Base-by-base conservation (phyloP, 2,329 filamentous ascomycete species). In the Fusarium tanahbumbuense region DNA sequence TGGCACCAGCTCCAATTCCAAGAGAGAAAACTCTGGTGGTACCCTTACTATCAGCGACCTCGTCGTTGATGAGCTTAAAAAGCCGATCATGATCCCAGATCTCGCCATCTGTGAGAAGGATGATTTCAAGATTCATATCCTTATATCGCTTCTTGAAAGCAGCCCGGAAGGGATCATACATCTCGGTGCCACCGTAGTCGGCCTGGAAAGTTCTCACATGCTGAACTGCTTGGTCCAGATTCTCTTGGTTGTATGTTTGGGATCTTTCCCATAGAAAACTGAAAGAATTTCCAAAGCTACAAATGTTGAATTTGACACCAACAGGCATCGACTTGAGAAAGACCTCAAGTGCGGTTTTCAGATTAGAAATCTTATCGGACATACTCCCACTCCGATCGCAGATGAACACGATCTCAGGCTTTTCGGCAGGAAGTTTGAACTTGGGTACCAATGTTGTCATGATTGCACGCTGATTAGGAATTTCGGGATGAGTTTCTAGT, bases 341-440 rank as follows among this genome's bases (percentile, higher is more conserved):
- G 23, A 92, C 81, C 8, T 85, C 83, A 23, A 92, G 80, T 1
- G 89, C 89, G 2, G 83, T 78, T 25, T 83, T 79, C 5, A 90
- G 81, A 32, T 88, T 84, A 1, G 71, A 67, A 3, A 91, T 91
- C 41, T 85, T 86, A 1, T 77, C 74, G 0, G 44, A 27, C 90
- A 92, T 92, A 62, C 89, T 92, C 0, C 90, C 91, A 59, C 89
- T 92, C 54, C 91, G 86, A 76, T 94, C 92, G 58, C 89, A 91
- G 7, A 94, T 80, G 70, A 94, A 93, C 20, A 93, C 87, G 23
- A 94, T 85, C 75, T 94, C 91, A 6, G 83, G 82, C 56, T 77
- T 78, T 11, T 84, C 81, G 0, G 84, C 75, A 0, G 88, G 87
- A 0, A 92, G 80, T n/a, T 83, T 82, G 78, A 93, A 92, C 66